A percentile compares a stretch with the other conserved stretches of the same genome.
phyloP scores from a whole-genome alignment of 2,329 filamentous ascomycete genomes.

The Aciculosporium take region DNA sequence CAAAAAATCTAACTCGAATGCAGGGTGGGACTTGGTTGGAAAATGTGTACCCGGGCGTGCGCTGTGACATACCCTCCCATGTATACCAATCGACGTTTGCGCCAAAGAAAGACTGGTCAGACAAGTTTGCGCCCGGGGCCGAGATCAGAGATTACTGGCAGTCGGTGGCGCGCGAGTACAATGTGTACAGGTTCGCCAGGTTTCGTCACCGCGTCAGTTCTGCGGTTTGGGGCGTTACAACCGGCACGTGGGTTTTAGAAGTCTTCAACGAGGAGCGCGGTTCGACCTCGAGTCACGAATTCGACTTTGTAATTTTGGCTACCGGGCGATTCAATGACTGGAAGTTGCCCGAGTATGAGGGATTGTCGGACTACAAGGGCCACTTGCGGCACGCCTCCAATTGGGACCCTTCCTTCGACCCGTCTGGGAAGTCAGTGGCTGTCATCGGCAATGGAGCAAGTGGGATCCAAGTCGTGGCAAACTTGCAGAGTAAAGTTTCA shows the following conservation, averaged over 20 bases:
- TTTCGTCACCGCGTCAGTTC: constrained; percentile 41
- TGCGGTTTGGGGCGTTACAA: constrained; percentile 39
- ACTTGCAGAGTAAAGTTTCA: constrained; percentile 32
- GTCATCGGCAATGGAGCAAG: constrained; percentile 51
- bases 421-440: constrained; percentile 34
- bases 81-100: constrained; percentile 56
- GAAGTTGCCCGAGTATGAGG: constrained; percentile 47
- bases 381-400: constrained; percentile 45
- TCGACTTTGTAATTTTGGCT: constrained; percentile 48
- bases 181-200: constrained; percentile 45
- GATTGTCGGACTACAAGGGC: constrained; percentile 40
- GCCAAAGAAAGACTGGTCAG: constrained; percentile 54
- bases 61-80: constrained; percentile 55
- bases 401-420: constrained; percentile 40
- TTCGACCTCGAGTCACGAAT: constrained; percentile 26
- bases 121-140: constrained; percentile 49
- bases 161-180: constrained; percentile 44
- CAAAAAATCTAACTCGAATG: background rate
- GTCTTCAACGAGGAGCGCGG: constrained; percentile 23
- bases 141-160: constrained; percentile 60
- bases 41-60: constrained; percentile 47
- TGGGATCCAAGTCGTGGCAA: constrained; percentile 42
- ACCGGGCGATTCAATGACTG: constrained; percentile 53
- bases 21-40: constrained; percentile 40
- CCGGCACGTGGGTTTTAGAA: constrained; percentile 38